Conservation (phyloP, 345 rosid species). For the Salix purpurea region DNA sequence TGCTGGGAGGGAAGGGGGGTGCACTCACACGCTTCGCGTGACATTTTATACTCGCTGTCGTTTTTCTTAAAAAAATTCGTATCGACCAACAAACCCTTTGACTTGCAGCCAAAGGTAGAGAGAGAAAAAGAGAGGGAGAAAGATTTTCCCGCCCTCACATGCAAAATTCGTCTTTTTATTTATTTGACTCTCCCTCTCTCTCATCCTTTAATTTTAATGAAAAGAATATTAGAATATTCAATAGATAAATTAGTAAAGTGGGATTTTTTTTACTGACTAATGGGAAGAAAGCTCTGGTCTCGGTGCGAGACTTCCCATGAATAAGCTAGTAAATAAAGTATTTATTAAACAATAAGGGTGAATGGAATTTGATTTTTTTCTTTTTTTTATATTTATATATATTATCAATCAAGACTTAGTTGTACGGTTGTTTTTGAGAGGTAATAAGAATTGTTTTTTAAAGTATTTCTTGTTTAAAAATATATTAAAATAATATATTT, state of each 20-base stretch:
- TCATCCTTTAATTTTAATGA: not conserved
- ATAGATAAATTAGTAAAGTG: not conserved
- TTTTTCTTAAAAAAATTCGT: conserved; percentile 28
- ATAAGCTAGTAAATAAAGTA: too few relatives aligned
- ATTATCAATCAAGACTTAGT: too few relatives aligned
- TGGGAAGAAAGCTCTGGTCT: too few relatives aligned
- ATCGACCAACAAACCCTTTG: conserved; percentile 58
- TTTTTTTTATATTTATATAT: too few relatives aligned
- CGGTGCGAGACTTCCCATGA: too few relatives aligned
- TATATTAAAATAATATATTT: too few relatives aligned
- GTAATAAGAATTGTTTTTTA: too few relatives aligned
- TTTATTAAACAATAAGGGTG: too few relatives aligned
- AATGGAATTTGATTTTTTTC: too few relatives aligned
- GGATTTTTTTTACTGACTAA: not conserved
- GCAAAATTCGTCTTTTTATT: conserved; percentile 16
- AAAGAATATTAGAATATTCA: not conserved
- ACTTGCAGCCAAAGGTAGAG: conserved; percentile 34
- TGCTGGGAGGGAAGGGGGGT: not conserved
- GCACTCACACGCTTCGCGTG: conserved; percentile 23
- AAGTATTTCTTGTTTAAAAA: too few relatives aligned
- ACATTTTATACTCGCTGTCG: conserved; percentile 24
- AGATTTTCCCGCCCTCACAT: conserved; percentile 47
- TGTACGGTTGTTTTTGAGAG: too few relatives aligned
- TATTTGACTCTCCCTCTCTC: not conserved
- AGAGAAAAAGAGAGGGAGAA: not conserved